A percentile compares a stretch with the other conserved stretches of the same genome.
phyloP scores from a whole-genome alignment of 805 yeast genomes.

The Schwanniomyces yamadae region DNA sequence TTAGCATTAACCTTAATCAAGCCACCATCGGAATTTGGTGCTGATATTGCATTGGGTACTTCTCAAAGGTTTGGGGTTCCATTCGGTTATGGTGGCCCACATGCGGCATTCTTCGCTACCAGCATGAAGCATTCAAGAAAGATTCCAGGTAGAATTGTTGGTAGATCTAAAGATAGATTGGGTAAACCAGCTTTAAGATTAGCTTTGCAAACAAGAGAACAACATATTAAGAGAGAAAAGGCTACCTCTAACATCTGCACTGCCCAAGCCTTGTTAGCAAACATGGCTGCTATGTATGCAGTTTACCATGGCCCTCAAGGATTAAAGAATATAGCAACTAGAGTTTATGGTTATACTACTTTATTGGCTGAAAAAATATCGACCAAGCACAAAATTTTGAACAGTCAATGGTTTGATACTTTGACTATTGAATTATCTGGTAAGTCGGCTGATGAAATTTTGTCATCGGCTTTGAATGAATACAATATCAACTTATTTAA shows the following conservation, averaged over 20 bases:
- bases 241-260: slow-evolving; percentile 98
- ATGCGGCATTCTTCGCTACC: slow-evolving; percentile 95
- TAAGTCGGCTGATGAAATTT: slow-evolving; percentile 52
- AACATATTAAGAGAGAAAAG: slow-evolving; percentile 94
- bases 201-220: slow-evolving; percentile 97
- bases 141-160: slow-evolving; percentile 95
- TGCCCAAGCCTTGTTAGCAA: slow-evolving; percentile 94
- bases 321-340: slow-evolving; percentile 68
- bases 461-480: slow-evolving; percentile 55
- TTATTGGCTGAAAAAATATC: slow-evolving; percentile 62
- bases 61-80: slow-evolving; percentile 98
- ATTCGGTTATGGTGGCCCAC: slow-evolving; percentile 98
- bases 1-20: slow-evolving; percentile 82
- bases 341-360: slow-evolving; percentile 73
- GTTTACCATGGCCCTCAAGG: slow-evolving; percentile 96
- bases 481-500: slow-evolving; percentile 76
- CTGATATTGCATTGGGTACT: slow-evolving; percentile 90
- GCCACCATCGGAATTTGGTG: slow-evolving; percentile 83
- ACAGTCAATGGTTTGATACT: slow-evolving; percentile 82
- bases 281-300: slow-evolving; percentile 92
- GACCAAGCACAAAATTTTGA: slow-evolving; percentile 47
- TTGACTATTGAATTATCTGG: slow-evolving; percentile 57
- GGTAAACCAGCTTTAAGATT: slow-evolving; percentile 88
- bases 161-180: slow-evolving; percentile 86
- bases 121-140: slow-evolving; percentile 78